Conservation (phyloP, 257 asterid genomes). For the Salvia rosmarinus region DNA sequence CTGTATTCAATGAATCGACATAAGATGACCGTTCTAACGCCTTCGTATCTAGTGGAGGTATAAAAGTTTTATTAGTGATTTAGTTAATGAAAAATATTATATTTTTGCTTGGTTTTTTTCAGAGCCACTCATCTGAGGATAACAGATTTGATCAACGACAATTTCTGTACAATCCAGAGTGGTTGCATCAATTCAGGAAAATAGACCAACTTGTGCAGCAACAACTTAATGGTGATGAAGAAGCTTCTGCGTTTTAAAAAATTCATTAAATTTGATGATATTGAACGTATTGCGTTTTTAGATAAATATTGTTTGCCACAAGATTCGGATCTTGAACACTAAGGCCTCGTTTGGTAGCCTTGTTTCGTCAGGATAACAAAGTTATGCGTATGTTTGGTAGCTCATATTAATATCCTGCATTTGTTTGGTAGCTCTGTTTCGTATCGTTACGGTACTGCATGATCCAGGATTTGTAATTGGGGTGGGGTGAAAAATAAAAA, state of each 20-base stretch:
- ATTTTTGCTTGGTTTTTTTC: constrained; percentile 14
- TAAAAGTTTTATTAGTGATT: neutral
- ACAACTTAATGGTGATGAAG: constrained; percentile 34
- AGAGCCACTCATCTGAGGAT: constrained; percentile 72
- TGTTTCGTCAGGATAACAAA: no score
- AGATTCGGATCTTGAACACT: no score
- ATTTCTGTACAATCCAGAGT: constrained; percentile 60
- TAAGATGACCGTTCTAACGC: constrained; percentile 78
- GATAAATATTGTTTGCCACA: no score
- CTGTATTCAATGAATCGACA: constrained; percentile 66
- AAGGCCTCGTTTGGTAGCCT: no score
- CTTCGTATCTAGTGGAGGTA: constrained; percentile 69
- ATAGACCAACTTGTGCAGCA: constrained; percentile 65
- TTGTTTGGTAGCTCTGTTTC: no score
- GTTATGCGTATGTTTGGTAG: no score
- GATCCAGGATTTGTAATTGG: no score
- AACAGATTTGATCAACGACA: constrained; percentile 74
- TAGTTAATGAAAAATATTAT: neutral
- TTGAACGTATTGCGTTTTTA: no score
- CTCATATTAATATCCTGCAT: no score
- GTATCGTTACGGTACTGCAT: no score
- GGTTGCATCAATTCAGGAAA: constrained; percentile 73
- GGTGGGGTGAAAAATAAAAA: no score
- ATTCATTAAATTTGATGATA: no score
- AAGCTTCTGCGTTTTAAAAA: neutral